These are phyloP conservation scores for Xylariales sp. DNA, from an alignment of 2,329 filamentous ascomycete species.

Conservation along the genomic window DNA sequence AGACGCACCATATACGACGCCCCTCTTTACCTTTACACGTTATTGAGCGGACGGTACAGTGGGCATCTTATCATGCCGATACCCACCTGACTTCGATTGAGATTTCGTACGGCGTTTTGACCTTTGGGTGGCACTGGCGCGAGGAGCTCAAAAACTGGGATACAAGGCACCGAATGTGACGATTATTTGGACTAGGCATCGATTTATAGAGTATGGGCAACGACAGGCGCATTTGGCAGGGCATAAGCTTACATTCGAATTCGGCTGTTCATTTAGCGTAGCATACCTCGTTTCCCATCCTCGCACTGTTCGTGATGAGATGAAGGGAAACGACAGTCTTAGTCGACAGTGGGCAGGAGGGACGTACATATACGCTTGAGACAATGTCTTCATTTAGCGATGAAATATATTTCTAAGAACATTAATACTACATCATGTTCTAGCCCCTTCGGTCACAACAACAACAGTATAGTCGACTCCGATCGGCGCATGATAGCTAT, in stretches of 20 bases:
- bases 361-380: slow-evolving; percentile 26
- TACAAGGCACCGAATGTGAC: slow-evolving; percentile 28
- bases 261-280: slow-evolving; percentile 29
- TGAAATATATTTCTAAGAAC: slow-evolving; percentile 14
- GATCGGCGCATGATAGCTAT: not conserved
- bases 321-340: slow-evolving; percentile 11
- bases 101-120: slow-evolving; percentile 30
- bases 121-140: slow-evolving; percentile 15
- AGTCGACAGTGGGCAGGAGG: slow-evolving; percentile 9
- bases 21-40: not conserved
- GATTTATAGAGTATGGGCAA: slow-evolving; percentile 32
- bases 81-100: slow-evolving; percentile 8
- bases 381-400: slow-evolving; percentile 17
- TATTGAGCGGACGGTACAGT: slow-evolving; percentile 15
- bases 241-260: slow-evolving; percentile 31
- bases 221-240: slow-evolving; percentile 26
- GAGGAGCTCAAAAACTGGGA: slow-evolving; percentile 34
- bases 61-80: slow-evolving; percentile 6
- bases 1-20: not conserved
- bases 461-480: not conserved
- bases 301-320: slow-evolving; percentile 3
- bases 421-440: not conserved
- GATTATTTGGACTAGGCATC: slow-evolving; percentile 20
- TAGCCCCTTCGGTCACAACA: not conserved
- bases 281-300: slow-evolving; percentile 21